Evolutionary conservation across 1,284 basidiomycete genomes (phyloP).

Genomic region (Marasmius oreades): DNA sequence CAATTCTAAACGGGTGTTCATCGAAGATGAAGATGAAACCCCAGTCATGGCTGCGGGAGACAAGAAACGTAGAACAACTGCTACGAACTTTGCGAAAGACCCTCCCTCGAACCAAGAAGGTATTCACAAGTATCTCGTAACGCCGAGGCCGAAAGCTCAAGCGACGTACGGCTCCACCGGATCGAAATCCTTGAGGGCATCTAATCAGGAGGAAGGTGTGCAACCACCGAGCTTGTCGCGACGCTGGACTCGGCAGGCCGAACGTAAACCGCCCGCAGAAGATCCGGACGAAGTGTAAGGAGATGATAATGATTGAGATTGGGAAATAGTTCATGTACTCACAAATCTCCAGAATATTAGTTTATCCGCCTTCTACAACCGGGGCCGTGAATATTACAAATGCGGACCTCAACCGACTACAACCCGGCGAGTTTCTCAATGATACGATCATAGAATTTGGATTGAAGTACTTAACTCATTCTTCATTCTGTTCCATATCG

Average conservation of each 20-base stretch:
- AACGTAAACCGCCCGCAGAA: conserved; percentile 23
- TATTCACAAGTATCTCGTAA: too few species aligned
- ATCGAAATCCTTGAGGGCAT: neutral
- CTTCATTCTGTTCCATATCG: neutral
- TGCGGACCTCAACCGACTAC: conserved; percentile 73
- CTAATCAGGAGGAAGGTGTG: neutral
- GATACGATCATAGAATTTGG: conserved; percentile 97
- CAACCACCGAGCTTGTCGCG: conserved; percentile 21
- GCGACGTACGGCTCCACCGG: neutral
- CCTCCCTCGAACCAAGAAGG: too few species aligned
- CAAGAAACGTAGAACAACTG: too few species aligned
- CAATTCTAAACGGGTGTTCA: too few species aligned
- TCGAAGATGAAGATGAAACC: too few species aligned
- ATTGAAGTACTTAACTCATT: conserved; percentile 70
- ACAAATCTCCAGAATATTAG: conserved; percentile 53
- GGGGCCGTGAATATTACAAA: conserved; percentile 77
- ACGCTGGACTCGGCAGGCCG: conserved; percentile 13
- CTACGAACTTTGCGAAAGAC: too few species aligned
- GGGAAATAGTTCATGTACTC: conserved; percentile 7
- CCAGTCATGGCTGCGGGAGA: too few species aligned
- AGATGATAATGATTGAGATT: neutral
- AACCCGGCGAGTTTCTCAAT: conserved; percentile 85
- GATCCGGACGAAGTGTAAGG: conserved; percentile 68
- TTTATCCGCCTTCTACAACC: conserved; percentile 67
- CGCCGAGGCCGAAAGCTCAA: neutral